Conservation (phyloP, 148 eudicot species). For the Diospyros lotus region DNA sequence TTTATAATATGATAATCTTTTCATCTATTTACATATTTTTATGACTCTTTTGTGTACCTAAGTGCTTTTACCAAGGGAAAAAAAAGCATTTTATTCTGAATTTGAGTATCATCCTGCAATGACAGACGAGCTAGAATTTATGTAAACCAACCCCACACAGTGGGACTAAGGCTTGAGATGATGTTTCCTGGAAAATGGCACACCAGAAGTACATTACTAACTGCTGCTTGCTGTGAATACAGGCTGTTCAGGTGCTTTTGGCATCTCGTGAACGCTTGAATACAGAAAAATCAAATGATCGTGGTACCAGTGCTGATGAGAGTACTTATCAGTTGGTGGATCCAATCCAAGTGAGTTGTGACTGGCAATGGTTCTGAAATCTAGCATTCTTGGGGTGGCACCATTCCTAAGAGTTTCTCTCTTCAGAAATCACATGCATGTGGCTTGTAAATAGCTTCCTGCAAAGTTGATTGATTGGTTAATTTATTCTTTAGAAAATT, state of each 20-base stretch:
- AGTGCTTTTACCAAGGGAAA: background rate
- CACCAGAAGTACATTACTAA: background rate
- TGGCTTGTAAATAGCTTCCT: slow-evolving; percentile 5
- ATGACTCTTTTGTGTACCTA: background rate
- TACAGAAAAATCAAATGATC: slow-evolving; percentile 31
- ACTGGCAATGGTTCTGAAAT: background rate
- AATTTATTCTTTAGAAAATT: too few relatives aligned
- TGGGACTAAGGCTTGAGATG: too few relatives aligned
- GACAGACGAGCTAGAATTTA: too few relatives aligned
- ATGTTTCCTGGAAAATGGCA: background rate
- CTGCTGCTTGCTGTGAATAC: slow-evolving; percentile 4
- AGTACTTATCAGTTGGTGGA: slow-evolving; percentile 48
- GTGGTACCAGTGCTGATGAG: slow-evolving; percentile 17
- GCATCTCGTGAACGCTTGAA: slow-evolving; percentile 55
- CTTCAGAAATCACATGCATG: background rate
- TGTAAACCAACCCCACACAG: too few relatives aligned
- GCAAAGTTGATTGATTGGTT: slow-evolving; percentile 7
- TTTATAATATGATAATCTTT: background rate
- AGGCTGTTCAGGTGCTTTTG: slow-evolving; percentile 88
- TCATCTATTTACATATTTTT: background rate
- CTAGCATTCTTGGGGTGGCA: slow-evolving; percentile 2
- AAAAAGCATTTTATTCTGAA: too few relatives aligned
- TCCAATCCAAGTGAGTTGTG: slow-evolving; percentile 74
- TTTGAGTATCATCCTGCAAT: too few relatives aligned
- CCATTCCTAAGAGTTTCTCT: background rate